Evolutionary conservation across 2,329 filamentous ascomycete species (phyloP), one percentile per base, ranked within the genome.

Genomic region (Pestalotiopsis sp.): DNA sequence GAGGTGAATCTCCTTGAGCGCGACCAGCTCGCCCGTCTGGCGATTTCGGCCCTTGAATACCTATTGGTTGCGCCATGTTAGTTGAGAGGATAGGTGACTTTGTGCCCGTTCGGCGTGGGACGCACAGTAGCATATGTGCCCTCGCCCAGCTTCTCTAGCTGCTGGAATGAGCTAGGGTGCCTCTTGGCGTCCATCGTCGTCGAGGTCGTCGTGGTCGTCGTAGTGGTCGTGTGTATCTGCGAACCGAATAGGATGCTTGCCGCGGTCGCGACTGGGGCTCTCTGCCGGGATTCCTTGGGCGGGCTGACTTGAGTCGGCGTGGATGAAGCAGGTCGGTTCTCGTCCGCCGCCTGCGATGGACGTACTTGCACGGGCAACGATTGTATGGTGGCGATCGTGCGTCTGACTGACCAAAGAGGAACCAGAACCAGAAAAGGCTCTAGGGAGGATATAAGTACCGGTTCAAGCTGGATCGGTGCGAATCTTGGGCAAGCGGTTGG

Each of bases 11-110:
- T 99, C 96, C 82, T 99, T 99, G 72, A 99, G 87, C 5, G 96
- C 96, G 49, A 99, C 96, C 70, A 97, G 91, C 81, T 98, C 95
- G 77, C 96, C 96, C 0, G 96, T 98, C 81, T 98, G 95, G 75
- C 96, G 90, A 81, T 99, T 99, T 73, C 95, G 93, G 70, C 96
- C 96, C 85, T 99, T 97, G 89, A 98, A 99, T 59, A 99, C 95
- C 95, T 97, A 52, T 52, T 52, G 23, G 68, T n/a, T 20, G n/a
- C 17, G 38, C 13, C 25, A 36, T 9, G 31, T 38, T 23, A 23
- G 20, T 38, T 23, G 60, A 41, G 23, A 63, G 25, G 25, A 20
- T 17, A 20, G n/a, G 38, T 63, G 14, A n/a, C 45, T 20, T 52
- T n/a, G 45, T 52, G 45, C 45, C 12, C 14, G 45, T 13, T 25